Conservation (phyloP, 345 rosid species). For the Salix caprea region DNA sequence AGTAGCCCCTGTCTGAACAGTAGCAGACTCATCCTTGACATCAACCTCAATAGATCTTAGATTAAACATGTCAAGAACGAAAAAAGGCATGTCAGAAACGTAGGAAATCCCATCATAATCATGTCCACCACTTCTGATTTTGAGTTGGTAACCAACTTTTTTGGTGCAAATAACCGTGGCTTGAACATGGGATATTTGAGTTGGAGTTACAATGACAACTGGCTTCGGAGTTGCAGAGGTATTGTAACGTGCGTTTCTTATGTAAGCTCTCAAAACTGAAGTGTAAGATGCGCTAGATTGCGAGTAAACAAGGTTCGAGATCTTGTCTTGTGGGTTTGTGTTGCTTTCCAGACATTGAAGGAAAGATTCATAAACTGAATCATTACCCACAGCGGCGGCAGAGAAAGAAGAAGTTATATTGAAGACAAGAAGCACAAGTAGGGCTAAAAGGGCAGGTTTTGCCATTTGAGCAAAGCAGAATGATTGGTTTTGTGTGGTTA, state of each 20-base stretch:
- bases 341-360: slow-evolving; percentile 40
- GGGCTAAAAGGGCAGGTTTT: neutral
- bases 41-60: slow-evolving; percentile 32
- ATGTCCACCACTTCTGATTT: slow-evolving; percentile 61
- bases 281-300: slow-evolving; percentile 35
- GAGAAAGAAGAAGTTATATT: slow-evolving; percentile 11
- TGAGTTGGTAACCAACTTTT: slow-evolving; percentile 35
- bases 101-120: slow-evolving; percentile 57
- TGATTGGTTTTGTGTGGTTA: neutral
- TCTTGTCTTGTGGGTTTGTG: slow-evolving; percentile 11
- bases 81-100: slow-evolving; percentile 43
- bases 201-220: slow-evolving; percentile 46
- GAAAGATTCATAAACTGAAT: slow-evolving; percentile 30
- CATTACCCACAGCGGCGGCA: slow-evolving; percentile 14
- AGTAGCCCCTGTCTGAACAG: slow-evolving; percentile 54
- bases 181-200: slow-evolving; percentile 42
- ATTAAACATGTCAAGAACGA: slow-evolving; percentile 55
- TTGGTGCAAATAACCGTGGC: slow-evolving; percentile 53
- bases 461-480: slow-evolving; percentile 1
- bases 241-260: slow-evolving; percentile 57
- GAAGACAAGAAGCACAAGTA: neutral
- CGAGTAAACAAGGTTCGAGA: slow-evolving; percentile 36
- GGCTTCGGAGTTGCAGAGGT: slow-evolving; percentile 46
- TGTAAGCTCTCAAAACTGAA: slow-evolving; percentile 46
- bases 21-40: slow-evolving; percentile 30